A percentile compares a stretch with the other conserved stretches of the same genome.
Conservation (phyloP, 2,329 filamentous ascomycete species). For the Colletotrichum chrysophilum region DNA sequence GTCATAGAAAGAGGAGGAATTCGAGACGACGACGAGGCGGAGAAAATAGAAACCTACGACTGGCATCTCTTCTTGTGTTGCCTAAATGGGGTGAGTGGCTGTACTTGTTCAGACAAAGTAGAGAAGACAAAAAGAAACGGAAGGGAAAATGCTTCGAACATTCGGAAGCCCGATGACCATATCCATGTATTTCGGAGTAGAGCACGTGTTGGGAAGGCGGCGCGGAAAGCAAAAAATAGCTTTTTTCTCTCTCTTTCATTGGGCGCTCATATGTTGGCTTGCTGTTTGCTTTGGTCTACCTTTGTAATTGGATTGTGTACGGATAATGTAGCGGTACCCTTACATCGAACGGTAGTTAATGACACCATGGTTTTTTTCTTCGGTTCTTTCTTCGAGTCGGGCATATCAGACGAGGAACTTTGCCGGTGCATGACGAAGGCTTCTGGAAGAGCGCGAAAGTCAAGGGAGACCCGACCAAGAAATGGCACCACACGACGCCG, state of each 20-base stretch:
- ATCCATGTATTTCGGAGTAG: not conserved
- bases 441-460: constrained; percentile 5
- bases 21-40: not conserved
- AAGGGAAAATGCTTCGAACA: not conserved
- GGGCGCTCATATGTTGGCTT: not conserved
- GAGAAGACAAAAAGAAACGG: not conserved
- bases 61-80: not conserved
- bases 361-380: not conserved
- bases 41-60: not conserved
- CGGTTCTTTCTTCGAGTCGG: not conserved
- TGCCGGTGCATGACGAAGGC: not conserved
- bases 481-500: not conserved
- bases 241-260: not conserved
- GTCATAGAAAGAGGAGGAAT: constrained; percentile 47
- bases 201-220: not conserved
- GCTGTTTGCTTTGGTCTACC: not conserved
- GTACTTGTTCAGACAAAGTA: not conserved
- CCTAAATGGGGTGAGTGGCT: not conserved
- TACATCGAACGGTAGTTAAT: not conserved
- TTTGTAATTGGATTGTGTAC: not conserved
- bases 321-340: not conserved
- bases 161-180: not conserved
- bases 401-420: constrained; percentile 6
- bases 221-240: not conserved
- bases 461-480: not conserved